Conservation (phyloP, 2,329 filamentous ascomycete genomes). For the Reticulascus tulasneorum region DNA sequence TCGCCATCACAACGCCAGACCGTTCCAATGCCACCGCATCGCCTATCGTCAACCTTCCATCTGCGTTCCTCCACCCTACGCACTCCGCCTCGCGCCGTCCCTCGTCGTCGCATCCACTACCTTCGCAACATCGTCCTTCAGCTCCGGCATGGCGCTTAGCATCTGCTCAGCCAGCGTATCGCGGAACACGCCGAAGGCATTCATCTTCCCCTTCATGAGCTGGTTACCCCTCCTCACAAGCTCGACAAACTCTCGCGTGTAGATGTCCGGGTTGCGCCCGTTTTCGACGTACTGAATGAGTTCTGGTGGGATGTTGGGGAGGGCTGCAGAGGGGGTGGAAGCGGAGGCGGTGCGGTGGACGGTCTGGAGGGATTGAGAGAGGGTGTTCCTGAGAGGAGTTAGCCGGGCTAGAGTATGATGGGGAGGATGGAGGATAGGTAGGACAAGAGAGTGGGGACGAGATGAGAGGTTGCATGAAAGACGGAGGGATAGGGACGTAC, state of each 20-base stretch:
- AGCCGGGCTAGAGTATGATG: slow-evolving; percentile 6
- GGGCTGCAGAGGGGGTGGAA: slow-evolving; percentile 17
- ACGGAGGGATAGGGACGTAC: slow-evolving; percentile 21
- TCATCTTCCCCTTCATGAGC: slow-evolving; percentile 60
- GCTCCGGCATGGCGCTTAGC: slow-evolving; percentile 54
- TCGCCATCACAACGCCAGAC: too few species aligned
- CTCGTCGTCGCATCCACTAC: slow-evolving; percentile 47
- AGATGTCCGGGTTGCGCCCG: slow-evolving; percentile 70
- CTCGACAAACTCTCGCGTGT: slow-evolving; percentile 71
- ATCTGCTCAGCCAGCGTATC: slow-evolving; percentile 60
- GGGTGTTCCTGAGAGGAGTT: slow-evolving; percentile 29
- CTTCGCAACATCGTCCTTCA: slow-evolving; percentile 46
- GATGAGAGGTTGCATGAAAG: too few species aligned
- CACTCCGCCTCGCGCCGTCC: too few species aligned
- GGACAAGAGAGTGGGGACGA: too few species aligned
- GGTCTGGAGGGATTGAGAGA: slow-evolving; percentile 33
- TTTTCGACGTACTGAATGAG: slow-evolving; percentile 67
- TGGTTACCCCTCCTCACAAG: slow-evolving; percentile 63
- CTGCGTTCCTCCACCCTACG: too few species aligned
- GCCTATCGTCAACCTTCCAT: too few species aligned
- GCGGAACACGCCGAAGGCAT: slow-evolving; percentile 57
- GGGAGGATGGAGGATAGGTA: slow-evolving; percentile 2
- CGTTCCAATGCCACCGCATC: too few species aligned
- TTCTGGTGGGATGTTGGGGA: slow-evolving; percentile 56
- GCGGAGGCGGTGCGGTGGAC: slow-evolving; percentile 37